Evolutionary conservation across 108 stramenopile species (phyloP), one percentile per base, ranked within the genome.

Genomic region (Schizochytrium sp.): DNA sequence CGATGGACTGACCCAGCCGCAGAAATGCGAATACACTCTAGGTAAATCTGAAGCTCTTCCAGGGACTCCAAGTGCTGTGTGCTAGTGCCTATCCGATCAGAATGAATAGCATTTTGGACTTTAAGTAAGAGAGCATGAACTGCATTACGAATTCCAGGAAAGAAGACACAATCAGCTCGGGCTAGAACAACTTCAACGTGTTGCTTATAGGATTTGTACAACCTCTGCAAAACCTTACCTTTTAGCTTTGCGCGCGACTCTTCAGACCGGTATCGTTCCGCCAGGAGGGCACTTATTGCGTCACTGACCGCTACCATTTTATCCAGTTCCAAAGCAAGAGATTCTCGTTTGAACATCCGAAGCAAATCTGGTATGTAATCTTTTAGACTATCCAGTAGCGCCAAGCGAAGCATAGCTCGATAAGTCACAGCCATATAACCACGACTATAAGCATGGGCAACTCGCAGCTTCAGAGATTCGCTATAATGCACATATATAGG

Each of bases 151-250:
- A 83, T 50, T 17, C 76, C 76, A 5, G 76, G 76, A 49, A 83
- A 83, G 53, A 40, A 83, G 47, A 83, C 76, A 53, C 76, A 83
- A 53, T 83, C 76, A 10, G 76, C 50, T n/a, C 76, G 76, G 1
- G 76, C 76, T 0, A 83, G 28, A 10, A 53, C 40, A 8, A 15
- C 53, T 40, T 83, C 76, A 8, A 83, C 76, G n/a, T 49, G 28
- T 47, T 5, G 10, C 2, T 83, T 83, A 53, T 47, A 83, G 5
- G 50, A n/a, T 10, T 13, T 28, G 28, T 19, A 83, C 10, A 49
- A n/a, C 10, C 15, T 53, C 47, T 83, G 47, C 53, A 83, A 1
- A 10, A 83, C 7, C 1, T 40, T 17, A n/a, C 17, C 13, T 53
- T 83, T 83, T 42, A 83, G 8, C 28, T 83, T 83, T 5, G 17